A percentile compares a stretch with the other conserved stretches of the same genome.
phyloP scores from a whole-genome alignment of 495 filamentous ascomycete species.

The Thozetella sp. region DNA sequence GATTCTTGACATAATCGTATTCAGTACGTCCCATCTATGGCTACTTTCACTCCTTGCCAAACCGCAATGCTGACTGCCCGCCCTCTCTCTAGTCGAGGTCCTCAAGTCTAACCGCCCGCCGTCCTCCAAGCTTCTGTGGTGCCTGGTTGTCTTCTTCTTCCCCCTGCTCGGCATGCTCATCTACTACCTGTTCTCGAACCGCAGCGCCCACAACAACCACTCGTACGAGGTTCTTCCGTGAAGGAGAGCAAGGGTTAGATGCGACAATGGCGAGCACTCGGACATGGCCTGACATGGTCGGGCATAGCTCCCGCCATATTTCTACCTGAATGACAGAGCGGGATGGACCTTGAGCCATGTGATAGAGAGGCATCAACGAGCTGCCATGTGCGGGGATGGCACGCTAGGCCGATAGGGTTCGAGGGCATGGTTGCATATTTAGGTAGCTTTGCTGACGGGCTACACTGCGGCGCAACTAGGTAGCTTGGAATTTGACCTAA shows the following conservation, averaged over 20 bases:
- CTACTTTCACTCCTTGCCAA: not conserved
- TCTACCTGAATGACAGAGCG: too few species aligned
- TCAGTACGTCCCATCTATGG: constrained; percentile 28
- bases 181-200: constrained; percentile 56
- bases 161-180: constrained; percentile 48
- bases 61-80: not conserved
- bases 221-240: constrained; percentile 38
- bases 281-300: too few species aligned
- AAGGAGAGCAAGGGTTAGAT: not conserved
- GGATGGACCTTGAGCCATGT: too few species aligned
- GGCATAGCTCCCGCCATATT: too few species aligned
- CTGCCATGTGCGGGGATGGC: too few species aligned
- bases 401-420: too few species aligned
- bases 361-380: too few species aligned
- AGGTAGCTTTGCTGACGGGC: too few species aligned
- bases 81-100: constrained; percentile 42
- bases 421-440: too few species aligned
- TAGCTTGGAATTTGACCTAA: too few species aligned
- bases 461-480: too few species aligned
- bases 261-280: too few species aligned
- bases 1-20: constrained; percentile 51
- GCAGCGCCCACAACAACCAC: constrained; percentile 38
- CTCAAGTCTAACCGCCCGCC: constrained; percentile 50
- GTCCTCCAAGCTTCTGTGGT: constrained; percentile 49
- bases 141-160: constrained; percentile 51